Evolutionary conservation across 176 grass and related monocot genomes (phyloP), one percentile per base, ranked within the genome.

Genomic region (Areca catechu): DNA sequence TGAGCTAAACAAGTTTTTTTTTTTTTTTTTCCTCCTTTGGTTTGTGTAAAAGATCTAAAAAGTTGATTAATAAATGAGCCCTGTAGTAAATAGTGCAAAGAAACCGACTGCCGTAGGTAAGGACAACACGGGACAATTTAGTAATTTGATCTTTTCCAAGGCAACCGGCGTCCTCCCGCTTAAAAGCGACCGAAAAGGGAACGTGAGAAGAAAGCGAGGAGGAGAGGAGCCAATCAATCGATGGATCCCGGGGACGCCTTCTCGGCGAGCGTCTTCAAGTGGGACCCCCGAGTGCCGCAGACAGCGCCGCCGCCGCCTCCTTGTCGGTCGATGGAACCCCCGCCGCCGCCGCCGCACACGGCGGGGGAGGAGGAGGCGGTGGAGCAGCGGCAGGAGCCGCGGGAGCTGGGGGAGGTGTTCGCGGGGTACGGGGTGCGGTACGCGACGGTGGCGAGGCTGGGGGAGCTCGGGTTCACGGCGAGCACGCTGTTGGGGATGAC

Each of bases 391-490:
- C 17, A 20, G 51, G 53, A 62, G 58, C 78, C 78, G 10, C 52
- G 72, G 37, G 79, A 82, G 14, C 72, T 82, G 58, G 79, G 66
- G 4, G 67, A 82, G 72, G 72, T 82, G 24, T 67, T 82, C 16
- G 54, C 62, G 2, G 72, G 79, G 20, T 76, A 60, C 19, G 79
- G 79, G 1, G 79, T 82, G 15, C 72, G 79, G 17, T 82, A 82
- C 20, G 65, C 79, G 20, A 82, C 79, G 24, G 69, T 82, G 59
- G 79, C 29, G 37, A 60, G 79, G 16, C 76, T 82, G 6, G 79
- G 79, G 2, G 71, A 82, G 51, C 73, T 82, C 16, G 79, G 79
- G 15, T 82, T 82, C 72, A 82, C 79, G 51, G 73, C 79, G 19
- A 71, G 58, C 53, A 82, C 79, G 50, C 69, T 82, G 56, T 63